Evolutionary conservation across 352 stramenopile species (phyloP).

Genomic region (Sclerospora graminicola): DNA sequence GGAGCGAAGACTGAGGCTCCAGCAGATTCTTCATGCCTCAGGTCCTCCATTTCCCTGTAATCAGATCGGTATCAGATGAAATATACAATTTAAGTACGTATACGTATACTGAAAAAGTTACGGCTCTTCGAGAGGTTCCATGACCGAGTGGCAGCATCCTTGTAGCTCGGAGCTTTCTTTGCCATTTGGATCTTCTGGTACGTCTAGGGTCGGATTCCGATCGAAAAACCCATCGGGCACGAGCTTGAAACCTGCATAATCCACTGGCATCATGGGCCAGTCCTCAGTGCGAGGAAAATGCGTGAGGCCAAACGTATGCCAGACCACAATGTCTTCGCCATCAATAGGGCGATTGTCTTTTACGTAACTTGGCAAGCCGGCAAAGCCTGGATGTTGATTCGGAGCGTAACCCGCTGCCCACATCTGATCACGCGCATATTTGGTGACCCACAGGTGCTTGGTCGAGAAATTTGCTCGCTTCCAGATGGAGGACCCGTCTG

Average conservation of each 20-base stretch:
- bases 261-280: conserved; percentile 67
- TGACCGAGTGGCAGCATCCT: conserved; percentile 13
- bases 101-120: not conserved
- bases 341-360: conserved; percentile 37
- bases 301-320: conserved; percentile 64
- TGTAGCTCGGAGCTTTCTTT: conserved; percentile 24
- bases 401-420: conserved; percentile 63
- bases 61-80: conserved; percentile 6
- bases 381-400: conserved; percentile 39
- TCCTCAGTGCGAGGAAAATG: conserved; percentile 57
- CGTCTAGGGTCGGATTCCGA: conserved; percentile 37
- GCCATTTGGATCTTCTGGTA: conserved; percentile 29
- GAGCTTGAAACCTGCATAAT: conserved; percentile 58
- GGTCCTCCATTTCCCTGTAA: conserved; percentile 12
- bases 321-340: conserved; percentile 59
- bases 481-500: conserved; percentile 37
- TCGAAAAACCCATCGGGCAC: conserved; percentile 56
- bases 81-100: too few relatives aligned
- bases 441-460: conserved; percentile 69
- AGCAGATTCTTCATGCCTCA: not conserved
- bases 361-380: conserved; percentile 46
- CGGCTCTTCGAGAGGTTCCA: conserved; percentile 3
- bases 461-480: conserved; percentile 54
- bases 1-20: not conserved
- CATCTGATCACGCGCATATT: conserved; percentile 41